Evolutionary conservation across 108 stramenopile species (phyloP).

Genomic region (Fragilariopsis cylindrus): DNA sequence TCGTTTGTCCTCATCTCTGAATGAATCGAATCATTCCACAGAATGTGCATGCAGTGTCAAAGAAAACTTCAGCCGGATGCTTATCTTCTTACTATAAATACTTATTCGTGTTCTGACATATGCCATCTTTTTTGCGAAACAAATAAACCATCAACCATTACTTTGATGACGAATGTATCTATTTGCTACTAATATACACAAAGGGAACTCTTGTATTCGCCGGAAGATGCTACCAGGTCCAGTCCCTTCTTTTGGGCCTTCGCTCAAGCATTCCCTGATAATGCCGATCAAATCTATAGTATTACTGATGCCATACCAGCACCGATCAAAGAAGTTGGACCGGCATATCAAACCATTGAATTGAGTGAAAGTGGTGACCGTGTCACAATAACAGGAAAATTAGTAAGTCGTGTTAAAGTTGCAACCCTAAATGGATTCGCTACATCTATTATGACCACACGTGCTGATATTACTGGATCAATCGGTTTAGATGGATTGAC

Average conservation of each 20-base stretch:
- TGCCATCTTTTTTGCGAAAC: background rate
- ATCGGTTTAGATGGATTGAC: conserved; percentile 66
- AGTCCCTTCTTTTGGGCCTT: conserved; percentile 91
- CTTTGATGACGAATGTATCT: background rate
- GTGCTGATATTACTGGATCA: conserved; percentile 48
- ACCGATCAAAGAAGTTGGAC: conserved; percentile 82
- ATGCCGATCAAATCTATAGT: conserved; percentile 76
- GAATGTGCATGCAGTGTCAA: too few relatives aligned
- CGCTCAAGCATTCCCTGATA: conserved; percentile 73
- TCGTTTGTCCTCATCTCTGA: too few relatives aligned
- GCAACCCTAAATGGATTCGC: conserved; percentile 81
- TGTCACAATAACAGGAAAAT: conserved; percentile 24
- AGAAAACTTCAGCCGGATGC: too few relatives aligned
- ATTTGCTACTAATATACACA: background rate
- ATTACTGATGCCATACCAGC: conserved; percentile 83
- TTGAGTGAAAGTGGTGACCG: conserved; percentile 33
- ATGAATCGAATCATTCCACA: too few relatives aligned
- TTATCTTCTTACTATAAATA: background rate
- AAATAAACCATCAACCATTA: background rate
- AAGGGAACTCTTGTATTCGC: conserved; percentile 78
- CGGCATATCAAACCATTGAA: conserved; percentile 77
- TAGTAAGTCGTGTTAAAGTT: conserved; percentile 81
- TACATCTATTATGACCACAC: conserved; percentile 88
- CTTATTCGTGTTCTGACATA: background rate
- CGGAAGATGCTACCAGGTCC: conserved; percentile 77